phyloP scores from a whole-genome alignment of 2,329 filamentous ascomycete species.

The Claviceps cyperi region DNA sequence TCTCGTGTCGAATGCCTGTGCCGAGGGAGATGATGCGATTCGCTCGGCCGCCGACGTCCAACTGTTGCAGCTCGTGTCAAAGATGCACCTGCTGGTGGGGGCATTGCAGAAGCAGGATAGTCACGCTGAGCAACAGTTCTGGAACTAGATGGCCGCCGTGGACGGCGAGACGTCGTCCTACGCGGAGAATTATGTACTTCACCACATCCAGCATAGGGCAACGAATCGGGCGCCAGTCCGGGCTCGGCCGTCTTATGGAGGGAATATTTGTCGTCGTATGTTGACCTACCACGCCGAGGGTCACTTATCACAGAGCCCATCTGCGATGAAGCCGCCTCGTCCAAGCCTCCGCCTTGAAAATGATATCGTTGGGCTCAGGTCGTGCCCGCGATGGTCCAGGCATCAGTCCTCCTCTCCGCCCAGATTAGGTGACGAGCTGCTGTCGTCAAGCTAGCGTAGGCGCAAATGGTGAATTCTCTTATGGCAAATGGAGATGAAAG shows the following conservation, averaged over 20 bases:
- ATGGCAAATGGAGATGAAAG: neutral
- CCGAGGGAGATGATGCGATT: conserved; percentile 3
- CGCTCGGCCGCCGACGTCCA: conserved; percentile 16
- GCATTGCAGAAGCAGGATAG: conserved; percentile 12
- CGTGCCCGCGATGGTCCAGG: conserved; percentile 4
- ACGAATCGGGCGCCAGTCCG: conserved; percentile 12
- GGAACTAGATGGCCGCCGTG: conserved; percentile 8
- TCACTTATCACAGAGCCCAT: conserved; percentile 17
- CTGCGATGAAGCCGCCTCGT: conserved; percentile 17
- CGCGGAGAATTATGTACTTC: conserved; percentile 19
- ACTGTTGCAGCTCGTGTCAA: conserved; percentile 15
- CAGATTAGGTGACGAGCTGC: neutral
- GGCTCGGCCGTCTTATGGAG: conserved; percentile 8
- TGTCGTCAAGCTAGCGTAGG: neutral
- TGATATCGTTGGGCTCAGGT: conserved; percentile 11
- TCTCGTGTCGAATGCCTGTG: conserved; percentile 8
- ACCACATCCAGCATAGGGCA: conserved; percentile 15
- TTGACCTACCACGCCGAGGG: conserved; percentile 14
- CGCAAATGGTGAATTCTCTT: neutral
- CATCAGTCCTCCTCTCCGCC: conserved; percentile 1
- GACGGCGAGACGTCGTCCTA: conserved; percentile 13
- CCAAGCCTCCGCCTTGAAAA: conserved; percentile 11
- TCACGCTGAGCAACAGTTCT: conserved; percentile 16
- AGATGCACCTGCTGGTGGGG: conserved; percentile 10
- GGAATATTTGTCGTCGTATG: conserved; percentile 10